Percentiles rank a stretch among this genome's conserved stretches.
Conservation (phyloP, 805 yeast species). For the Suhomyces sp. region DNA sequence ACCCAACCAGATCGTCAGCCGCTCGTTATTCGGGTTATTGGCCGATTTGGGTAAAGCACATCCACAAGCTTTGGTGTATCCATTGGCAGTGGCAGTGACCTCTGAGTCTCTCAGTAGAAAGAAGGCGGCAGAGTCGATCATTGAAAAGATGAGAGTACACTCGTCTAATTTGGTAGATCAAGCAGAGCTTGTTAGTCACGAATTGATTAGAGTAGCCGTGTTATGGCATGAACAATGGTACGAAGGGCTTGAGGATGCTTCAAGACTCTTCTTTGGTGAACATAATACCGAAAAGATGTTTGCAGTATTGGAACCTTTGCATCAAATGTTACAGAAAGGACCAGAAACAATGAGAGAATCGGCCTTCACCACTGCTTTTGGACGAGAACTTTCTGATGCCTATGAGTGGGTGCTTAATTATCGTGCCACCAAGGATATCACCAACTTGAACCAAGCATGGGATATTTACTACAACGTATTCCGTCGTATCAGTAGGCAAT, state of each 20-base stretch:
- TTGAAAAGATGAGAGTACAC: conserved; percentile 89
- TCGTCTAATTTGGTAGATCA: conserved; percentile 84
- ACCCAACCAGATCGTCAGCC: conserved; percentile 80
- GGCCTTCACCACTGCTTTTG: conserved; percentile 89
- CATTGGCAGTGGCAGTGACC: conserved; percentile 92
- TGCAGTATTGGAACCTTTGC: conserved; percentile 84
- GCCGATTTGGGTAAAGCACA: conserved; percentile 91
- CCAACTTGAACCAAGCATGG: conserved; percentile 96
- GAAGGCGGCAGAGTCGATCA: conserved; percentile 85
- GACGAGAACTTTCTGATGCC: conserved; percentile 89
- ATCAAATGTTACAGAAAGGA: conserved; percentile 76
- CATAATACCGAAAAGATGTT: conserved; percentile 94
- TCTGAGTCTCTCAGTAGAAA: conserved; percentile 88
- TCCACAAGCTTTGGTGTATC: conserved; percentile 95
- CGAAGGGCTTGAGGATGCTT: conserved; percentile 96
- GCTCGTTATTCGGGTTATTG: conserved; percentile 72
- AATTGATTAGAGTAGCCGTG: conserved; percentile 90
- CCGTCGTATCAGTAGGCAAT: conserved; percentile 82
- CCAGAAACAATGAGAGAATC: conserved; percentile 92
- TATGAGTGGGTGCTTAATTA: conserved; percentile 89
- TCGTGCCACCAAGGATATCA: conserved; percentile 78
- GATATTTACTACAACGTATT: conserved; percentile 92
- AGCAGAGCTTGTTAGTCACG: conserved; percentile 91
- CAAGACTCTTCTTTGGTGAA: conserved; percentile 88
- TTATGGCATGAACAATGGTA: conserved; percentile 98